A percentile compares a stretch with the other conserved stretches of the same genome.
phyloP scores from a whole-genome alignment of 306 rosid genomes.

The Pueraria montana region DNA sequence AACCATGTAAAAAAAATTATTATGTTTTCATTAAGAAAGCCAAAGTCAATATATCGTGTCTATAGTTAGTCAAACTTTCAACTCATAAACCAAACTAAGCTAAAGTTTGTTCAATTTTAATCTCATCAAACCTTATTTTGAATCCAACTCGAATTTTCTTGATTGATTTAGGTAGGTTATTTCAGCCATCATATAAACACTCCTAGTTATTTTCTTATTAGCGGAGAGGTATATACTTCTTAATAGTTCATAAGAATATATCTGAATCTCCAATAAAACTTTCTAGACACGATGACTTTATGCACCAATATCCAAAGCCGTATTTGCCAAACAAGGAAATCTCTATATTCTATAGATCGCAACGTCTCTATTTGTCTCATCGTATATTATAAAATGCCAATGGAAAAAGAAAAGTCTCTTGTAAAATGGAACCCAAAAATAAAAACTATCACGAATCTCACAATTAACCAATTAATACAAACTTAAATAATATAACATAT shows the following conservation, averaged over 20 bases:
- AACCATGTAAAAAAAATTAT: no score
- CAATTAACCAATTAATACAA: slow-evolving; percentile 3
- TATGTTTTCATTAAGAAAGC: no score
- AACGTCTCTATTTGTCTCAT: slow-evolving; percentile 6
- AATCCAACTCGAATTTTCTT: background rate
- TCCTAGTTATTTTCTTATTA: background rate
- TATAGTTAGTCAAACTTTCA: background rate
- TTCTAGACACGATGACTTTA: no score
- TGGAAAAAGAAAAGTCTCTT: background rate
- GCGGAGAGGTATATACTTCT: no score
- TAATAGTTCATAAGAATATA: background rate
- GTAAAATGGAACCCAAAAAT: background rate
- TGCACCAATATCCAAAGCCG: background rate
- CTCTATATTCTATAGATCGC: background rate
- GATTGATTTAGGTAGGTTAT: background rate
- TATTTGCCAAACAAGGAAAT: background rate
- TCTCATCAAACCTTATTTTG: background rate
- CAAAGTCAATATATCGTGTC: no score
- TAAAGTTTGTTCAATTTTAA: background rate
- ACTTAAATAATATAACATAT: slow-evolving; percentile 1
- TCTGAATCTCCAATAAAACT: no score
- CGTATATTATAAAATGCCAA: slow-evolving; percentile 14
- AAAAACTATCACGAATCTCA: slow-evolving; percentile 18
- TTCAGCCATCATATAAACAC: background rate
- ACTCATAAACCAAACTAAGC: background rate